phyloP scores from a whole-genome alignment of 495 filamentous ascomycete genomes.

The Hypomontagnella monticulosa region DNA sequence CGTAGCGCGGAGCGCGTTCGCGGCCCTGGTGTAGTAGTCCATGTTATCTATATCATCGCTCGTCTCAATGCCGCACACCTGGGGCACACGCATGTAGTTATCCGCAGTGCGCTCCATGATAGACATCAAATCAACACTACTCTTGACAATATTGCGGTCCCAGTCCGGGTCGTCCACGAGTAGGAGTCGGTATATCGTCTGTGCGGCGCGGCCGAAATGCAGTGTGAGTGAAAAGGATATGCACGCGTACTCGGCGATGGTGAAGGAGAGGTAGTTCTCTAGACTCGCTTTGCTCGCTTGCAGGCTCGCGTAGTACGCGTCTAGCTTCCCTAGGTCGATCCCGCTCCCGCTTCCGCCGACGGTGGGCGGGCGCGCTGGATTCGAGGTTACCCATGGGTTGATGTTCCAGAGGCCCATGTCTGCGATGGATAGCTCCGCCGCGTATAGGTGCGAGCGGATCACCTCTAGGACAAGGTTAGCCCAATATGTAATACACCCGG shows the following conservation, averaged over 20 bases:
- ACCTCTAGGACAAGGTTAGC: conserved; percentile 23
- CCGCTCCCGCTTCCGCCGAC: neutral
- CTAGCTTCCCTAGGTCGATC: conserved; percentile 35
- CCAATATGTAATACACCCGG: neutral
- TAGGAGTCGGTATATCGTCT: conserved; percentile 42
- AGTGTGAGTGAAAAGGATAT: conserved; percentile 39
- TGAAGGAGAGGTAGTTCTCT: conserved; percentile 40
- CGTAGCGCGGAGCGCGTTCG: conserved; percentile 32
- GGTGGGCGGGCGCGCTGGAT: conserved; percentile 4
- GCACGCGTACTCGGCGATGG: conserved; percentile 13
- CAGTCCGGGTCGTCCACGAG: conserved; percentile 39
- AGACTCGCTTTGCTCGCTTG: conserved; percentile 35
- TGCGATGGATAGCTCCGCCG: conserved; percentile 36
- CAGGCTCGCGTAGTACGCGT: conserved; percentile 37
- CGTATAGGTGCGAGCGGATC: conserved; percentile 16
- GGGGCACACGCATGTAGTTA: conserved; percentile 27
- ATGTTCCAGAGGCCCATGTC: conserved; percentile 42
- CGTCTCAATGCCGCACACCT: conserved; percentile 29
- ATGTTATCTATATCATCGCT: conserved; percentile 27
- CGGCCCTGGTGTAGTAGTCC: conserved; percentile 37
- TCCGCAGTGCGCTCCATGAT: conserved; percentile 20
- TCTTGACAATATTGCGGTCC: conserved; percentile 28
- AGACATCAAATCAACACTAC: conserved; percentile 31
- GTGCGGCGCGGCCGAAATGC: conserved; percentile 36
- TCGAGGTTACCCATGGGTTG: conserved; percentile 28